Evolutionary conservation across 805 yeast genomes (phyloP), one percentile per base, ranked within the genome.

Genomic region (Starmerella floris): DNA sequence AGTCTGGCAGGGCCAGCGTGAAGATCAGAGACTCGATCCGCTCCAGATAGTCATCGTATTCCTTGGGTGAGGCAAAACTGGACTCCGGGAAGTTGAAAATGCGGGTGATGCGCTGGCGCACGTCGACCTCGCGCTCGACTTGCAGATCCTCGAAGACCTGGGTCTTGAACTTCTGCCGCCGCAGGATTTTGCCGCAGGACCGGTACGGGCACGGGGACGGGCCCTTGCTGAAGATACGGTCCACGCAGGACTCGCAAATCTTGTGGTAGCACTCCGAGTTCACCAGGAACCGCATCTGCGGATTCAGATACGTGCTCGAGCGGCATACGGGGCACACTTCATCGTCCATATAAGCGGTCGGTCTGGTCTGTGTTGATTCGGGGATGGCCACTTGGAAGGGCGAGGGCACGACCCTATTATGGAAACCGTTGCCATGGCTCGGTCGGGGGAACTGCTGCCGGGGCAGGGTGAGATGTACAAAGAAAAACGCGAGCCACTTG

Each of bases 251-350:
- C 46, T 62, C 96, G 64, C 99, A 91, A 61, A 91, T 88, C 67
- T 84, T 88, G 59, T 91, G 99, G 59, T 91, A 91, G 63, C 99
- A 91, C 61, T 91, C 98, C 0, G 97, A 94, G 55, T 91, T 91
- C 50, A 91, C 85, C 42, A 88, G 73, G 58, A 91, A 88, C 51
- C 72, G 76, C 79, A 91, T 81, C 53, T 87, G 84, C 22, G 97
- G 97, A 35, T 94, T 83, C 48, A 91, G 69, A 61, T 91, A 91
- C 59, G 87, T 68, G 62, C 88, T 95, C 37, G 96, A 84, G 63
- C 88, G 84, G 69, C 99, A 91, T 56, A 91, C 84, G 25, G 97
- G 97, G 68, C 99, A 91, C 76, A 87, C 80, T 61, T 83, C 94
- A 42, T 53, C 61, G 37, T 53, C 39, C 39, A 21, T 31, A n/a